These are phyloP conservation scores for Ascocoryne sarcoides DNA, from an alignment of 2,329 filamentous ascomycete genomes.

Conservation along the genomic window DNA sequence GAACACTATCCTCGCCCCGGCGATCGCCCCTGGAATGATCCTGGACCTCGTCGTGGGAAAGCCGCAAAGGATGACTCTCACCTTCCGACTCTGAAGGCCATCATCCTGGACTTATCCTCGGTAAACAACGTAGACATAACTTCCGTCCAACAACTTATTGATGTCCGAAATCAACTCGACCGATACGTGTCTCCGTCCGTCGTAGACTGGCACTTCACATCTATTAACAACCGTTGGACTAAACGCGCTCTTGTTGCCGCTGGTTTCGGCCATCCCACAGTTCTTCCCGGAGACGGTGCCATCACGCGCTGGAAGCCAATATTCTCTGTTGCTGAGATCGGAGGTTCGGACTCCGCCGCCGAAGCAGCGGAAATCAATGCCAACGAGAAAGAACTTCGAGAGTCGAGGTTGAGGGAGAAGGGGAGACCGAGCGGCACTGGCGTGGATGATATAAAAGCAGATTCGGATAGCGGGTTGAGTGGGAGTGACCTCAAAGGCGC, in stretches of 20 bases:
- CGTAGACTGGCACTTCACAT: conserved; percentile 95
- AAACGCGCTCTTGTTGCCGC: conserved; percentile 81
- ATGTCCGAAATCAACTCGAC: conserved; percentile 90
- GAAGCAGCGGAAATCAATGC: conserved; percentile 55
- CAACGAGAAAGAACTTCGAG: conserved; percentile 41
- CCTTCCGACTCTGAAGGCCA: conserved; percentile 69
- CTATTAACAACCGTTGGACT: conserved; percentile 88
- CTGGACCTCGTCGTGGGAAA: conserved; percentile 57
- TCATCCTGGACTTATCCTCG: conserved; percentile 87
- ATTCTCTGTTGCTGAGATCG: conserved; percentile 83
- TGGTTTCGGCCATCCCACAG: conserved; percentile 76
- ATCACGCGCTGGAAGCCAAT: conserved; percentile 79
- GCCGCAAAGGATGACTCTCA: conserved; percentile 37
- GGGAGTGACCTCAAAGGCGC: conserved; percentile 14
- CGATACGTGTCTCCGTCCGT: conserved; percentile 68
- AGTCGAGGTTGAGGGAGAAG: conserved; percentile 14
- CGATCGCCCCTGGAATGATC: conserved; percentile 93
- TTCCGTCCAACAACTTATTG: conserved; percentile 84
- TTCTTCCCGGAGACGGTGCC: conserved; percentile 28
- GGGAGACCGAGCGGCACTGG: conserved; percentile 22
- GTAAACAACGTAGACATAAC: conserved; percentile 94
- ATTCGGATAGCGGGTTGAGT: conserved; percentile 14
- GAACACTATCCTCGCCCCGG: conserved; percentile 55
- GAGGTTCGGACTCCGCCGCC: conserved; percentile 61
- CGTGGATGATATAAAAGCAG: conserved; percentile 22